Conservation (phyloP, 257 asterid species). For the Fraxinus excelsior region DNA sequence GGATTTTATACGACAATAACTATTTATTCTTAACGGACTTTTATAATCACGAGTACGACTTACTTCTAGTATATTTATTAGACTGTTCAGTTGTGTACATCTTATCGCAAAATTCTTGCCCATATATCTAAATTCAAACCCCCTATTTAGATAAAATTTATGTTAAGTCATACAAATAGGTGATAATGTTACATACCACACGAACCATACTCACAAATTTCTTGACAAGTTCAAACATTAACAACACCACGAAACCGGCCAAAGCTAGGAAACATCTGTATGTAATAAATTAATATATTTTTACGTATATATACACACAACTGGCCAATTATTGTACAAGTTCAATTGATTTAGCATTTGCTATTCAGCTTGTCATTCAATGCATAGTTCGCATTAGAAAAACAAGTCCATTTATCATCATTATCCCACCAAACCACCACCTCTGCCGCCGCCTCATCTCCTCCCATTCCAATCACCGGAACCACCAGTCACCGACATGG, state of each 20-base stretch:
- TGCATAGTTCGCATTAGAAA: slow-evolving; percentile 17
- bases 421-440: slow-evolving; percentile 13
- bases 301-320: slow-evolving; percentile 10
- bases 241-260: slow-evolving; percentile 56
- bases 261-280: slow-evolving; percentile 17
- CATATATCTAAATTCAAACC: neutral
- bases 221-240: slow-evolving; percentile 68
- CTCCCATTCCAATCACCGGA: neutral
- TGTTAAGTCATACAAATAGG: slow-evolving; percentile 16
- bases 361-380: slow-evolving; percentile 16
- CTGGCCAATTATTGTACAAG: slow-evolving; percentile 20
- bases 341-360: slow-evolving; percentile 53
- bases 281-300: slow-evolving; percentile 24
- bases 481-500: slow-evolving; percentile 42
- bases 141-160: neutral
- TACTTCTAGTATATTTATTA: no score
- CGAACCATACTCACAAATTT: slow-evolving; percentile 18
- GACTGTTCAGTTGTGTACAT: neutral
- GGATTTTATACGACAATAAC: no score
- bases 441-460: neutral
- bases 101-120: no score
- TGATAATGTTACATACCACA: slow-evolving; percentile 22
- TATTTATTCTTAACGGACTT: no score
- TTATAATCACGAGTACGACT: no score
- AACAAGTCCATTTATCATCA: slow-evolving; percentile 25